phyloP scores from a whole-genome alignment of 2,329 filamentous ascomycete species.

The Coniochaeta sp. region DNA sequence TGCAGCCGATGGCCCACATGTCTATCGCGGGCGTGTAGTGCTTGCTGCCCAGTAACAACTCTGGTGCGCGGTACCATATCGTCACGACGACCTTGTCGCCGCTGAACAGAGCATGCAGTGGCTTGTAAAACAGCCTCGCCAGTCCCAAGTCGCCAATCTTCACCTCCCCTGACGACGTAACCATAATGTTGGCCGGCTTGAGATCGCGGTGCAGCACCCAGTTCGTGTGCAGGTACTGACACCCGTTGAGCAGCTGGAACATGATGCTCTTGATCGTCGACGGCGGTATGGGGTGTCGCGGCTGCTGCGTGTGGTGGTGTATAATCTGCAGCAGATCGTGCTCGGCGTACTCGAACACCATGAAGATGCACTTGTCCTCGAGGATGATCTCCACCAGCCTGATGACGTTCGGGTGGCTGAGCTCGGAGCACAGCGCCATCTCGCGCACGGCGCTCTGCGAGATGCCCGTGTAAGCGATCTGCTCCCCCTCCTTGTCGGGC shows the following conservation, averaged over 20 bases:
- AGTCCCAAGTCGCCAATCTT: slow-evolving; percentile 93
- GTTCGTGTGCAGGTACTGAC: slow-evolving; percentile 90
- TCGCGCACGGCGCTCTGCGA: slow-evolving; percentile 96
- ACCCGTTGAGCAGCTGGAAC: slow-evolving; percentile 90
- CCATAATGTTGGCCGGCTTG: slow-evolving; percentile 98
- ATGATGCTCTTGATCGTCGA: slow-evolving; percentile 88
- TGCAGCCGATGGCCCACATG: slow-evolving; percentile 96
- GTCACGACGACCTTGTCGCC: slow-evolving; percentile 98
- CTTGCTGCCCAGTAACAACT: slow-evolving; percentile 83
- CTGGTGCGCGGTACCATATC: slow-evolving; percentile 97
- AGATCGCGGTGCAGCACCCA: slow-evolving; percentile 97
- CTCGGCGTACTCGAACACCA: slow-evolving; percentile 98
- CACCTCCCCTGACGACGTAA: slow-evolving; percentile 81
- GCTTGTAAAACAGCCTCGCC: slow-evolving; percentile 89
- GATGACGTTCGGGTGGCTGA: slow-evolving; percentile 84
- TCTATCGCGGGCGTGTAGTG: slow-evolving; percentile 98
- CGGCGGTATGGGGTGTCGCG: slow-evolving; percentile 81
- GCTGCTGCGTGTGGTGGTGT: slow-evolving; percentile 89
- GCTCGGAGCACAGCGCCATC: slow-evolving; percentile 93
- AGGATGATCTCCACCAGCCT: slow-evolving; percentile 90
- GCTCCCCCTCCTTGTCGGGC: slow-evolving; percentile 95
- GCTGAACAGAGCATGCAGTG: slow-evolving; percentile 80
- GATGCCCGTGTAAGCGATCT: slow-evolving; percentile 91
- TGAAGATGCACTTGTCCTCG: slow-evolving; percentile 98
- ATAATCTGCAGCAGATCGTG: slow-evolving; percentile 97